A percentile compares a stretch with the other conserved stretches of the same genome.
phyloP scores from a whole-genome alignment of 1,284 basidiomycete genomes.

The Wallemia mellicola region DNA sequence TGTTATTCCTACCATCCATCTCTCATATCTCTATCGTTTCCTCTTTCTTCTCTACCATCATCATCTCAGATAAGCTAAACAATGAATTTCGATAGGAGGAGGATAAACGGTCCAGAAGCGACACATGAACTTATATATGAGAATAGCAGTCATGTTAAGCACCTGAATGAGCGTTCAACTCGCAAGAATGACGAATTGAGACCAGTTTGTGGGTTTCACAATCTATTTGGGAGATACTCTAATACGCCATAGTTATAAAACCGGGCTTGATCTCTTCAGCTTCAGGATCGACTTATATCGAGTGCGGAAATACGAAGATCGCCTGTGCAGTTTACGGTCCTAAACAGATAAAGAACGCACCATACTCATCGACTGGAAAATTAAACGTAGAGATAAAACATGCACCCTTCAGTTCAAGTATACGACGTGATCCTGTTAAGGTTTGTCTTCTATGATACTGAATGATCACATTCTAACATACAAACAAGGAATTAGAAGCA shows the following conservation, averaged over 20 bases:
- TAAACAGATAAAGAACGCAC: conserved; percentile 43
- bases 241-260: conserved; percentile 37
- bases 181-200: conserved; percentile 33
- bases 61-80: background rate
- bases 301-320: conserved; percentile 62
- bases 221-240: background rate
- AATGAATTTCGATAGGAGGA: conserved; percentile 37
- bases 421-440: conserved; percentile 49
- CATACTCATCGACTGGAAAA: conserved; percentile 56
- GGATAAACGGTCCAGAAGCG: conserved; percentile 62
- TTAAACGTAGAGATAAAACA: conserved; percentile 92
- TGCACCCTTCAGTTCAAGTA: conserved; percentile 57
- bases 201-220: conserved; percentile 37
- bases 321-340: conserved; percentile 95
- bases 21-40: background rate
- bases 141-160: conserved; percentile 6
- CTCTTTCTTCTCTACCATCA: background rate
- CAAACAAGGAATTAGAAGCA: conserved; percentile 62
- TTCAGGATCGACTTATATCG: conserved; percentile 82
- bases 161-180: conserved; percentile 8
- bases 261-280: conserved; percentile 71
- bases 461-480: background rate
- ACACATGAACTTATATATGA: conserved; percentile 35
- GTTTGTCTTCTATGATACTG: conserved; percentile 21
- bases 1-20: too few relatives aligned